Conservation (phyloP, 2,329 filamentous ascomycete genomes). For the Cytospora paraplurivora region DNA sequence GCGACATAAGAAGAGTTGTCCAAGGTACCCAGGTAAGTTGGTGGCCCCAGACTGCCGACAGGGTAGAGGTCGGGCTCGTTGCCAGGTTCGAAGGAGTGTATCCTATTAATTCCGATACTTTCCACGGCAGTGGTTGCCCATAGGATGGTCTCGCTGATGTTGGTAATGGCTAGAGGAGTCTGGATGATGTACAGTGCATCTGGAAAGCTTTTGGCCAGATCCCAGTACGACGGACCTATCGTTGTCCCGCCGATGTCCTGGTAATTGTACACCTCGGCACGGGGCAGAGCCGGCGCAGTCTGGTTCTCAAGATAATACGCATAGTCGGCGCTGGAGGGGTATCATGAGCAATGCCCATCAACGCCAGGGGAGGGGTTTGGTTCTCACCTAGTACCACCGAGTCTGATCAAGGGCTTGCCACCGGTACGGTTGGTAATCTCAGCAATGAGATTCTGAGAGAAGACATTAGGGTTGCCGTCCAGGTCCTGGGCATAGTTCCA, state of each 20-base stretch:
- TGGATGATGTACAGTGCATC: slow-evolving; percentile 41
- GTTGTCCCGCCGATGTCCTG: slow-evolving; percentile 40
- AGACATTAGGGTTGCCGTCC: slow-evolving; percentile 37
- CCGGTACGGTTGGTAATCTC: slow-evolving; percentile 40
- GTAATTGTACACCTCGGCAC: slow-evolving; percentile 39
- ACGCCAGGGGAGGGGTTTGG: neutral
- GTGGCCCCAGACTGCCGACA: slow-evolving; percentile 36
- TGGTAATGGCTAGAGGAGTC: slow-evolving; percentile 40
- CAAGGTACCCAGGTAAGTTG: slow-evolving; percentile 39
- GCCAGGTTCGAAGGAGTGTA: slow-evolving; percentile 42
- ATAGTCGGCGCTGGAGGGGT: slow-evolving; percentile 37
- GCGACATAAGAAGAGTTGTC: slow-evolving; percentile 40
- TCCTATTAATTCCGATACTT: slow-evolving; percentile 36
- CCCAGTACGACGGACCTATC: slow-evolving; percentile 41
- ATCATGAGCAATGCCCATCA: neutral
- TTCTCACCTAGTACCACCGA: slow-evolving; percentile 37
- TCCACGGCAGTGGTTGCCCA: slow-evolving; percentile 39
- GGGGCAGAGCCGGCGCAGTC: slow-evolving; percentile 36
- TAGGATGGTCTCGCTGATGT: slow-evolving; percentile 39
- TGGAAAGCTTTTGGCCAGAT: slow-evolving; percentile 37
- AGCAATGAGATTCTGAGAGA: slow-evolving; percentile 40
- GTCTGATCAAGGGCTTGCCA: slow-evolving; percentile 39
- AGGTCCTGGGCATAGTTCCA: slow-evolving; percentile 39
- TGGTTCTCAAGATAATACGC: slow-evolving; percentile 39
- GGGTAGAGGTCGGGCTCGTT: slow-evolving; percentile 42